Evolutionary conservation across 352 stramenopile genomes (phyloP), one percentile per base, ranked within the genome.

Genomic region (Hyaloperonospora arabidopsidis): DNA sequence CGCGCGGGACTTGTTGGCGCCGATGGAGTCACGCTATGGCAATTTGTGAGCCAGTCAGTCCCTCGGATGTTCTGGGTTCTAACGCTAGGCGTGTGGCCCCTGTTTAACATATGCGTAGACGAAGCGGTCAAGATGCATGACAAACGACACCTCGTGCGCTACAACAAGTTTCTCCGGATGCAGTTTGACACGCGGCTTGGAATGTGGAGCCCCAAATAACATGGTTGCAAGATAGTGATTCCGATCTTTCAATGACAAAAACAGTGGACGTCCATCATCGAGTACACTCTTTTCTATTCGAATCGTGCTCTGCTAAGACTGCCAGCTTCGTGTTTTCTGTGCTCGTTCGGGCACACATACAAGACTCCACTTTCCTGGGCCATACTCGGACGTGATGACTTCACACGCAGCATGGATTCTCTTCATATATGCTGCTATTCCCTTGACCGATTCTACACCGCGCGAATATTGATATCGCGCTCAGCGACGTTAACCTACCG

Each of bases 171-270:
- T 40, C 49, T 94, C 7, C 70, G 84, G 34, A 94, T 94, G 84
- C 81, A 94, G 44, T 94, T 94, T 56, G 84, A 94, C 57, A 94
- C 84, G 8, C 67, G 82, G 0, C 72, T 94, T 28, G 84, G 84
- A 6, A 94, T 94, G 84, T 94, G 84, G 84, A 92, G 81, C 36
- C 84, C 84, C 11, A 91, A 90, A 64, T 93, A 68, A 72, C 46
- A 8, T 22, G n/a, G 25, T 21, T 38, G 32, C 36, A 45, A 13
- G 14, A 17, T 12, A 22, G 7, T 13, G 6, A 46, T 4, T 22
- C 1, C 15, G 15, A 29, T 29, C 17, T 38, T 36, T 21, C 13
- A 1, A 49, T 36, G 41, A 8, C 21, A 18, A 34, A n/a, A 29
- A 29, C 40, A 41, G 5, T 15, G 4, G 12, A 15, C 35, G 35